Percentiles rank a stretch among this genome's conserved stretches.
Conservation (phyloP, 2,329 filamentous ascomycete species). For the Monilinia aucupariae region DNA sequence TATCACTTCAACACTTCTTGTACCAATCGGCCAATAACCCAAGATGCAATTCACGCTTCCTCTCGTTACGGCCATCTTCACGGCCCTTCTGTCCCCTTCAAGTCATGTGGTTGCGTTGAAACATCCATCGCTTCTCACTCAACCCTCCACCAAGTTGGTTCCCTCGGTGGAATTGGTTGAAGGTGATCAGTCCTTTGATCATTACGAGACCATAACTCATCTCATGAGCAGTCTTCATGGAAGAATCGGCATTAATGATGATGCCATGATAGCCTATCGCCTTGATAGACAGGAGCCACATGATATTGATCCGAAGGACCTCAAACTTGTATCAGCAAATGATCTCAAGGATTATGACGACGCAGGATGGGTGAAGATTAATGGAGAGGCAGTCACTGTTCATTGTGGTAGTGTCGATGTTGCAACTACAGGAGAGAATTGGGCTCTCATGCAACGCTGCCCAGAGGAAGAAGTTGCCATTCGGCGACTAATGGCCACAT, state of each 20-base stretch:
- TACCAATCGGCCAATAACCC: background rate
- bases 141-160: background rate
- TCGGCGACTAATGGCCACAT: slow-evolving; percentile 5
- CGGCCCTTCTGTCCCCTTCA: background rate
- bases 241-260: slow-evolving; percentile 14
- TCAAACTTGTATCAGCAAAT: slow-evolving; percentile 6
- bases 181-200: slow-evolving; percentile 5
- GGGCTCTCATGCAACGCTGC: slow-evolving; percentile 16
- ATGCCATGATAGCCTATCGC: background rate
- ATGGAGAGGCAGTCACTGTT: slow-evolving; percentile 6
- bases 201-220: background rate
- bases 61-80: background rate
- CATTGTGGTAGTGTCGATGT: slow-evolving; percentile 3
- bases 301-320: slow-evolving; percentile 15
- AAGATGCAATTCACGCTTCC: background rate
- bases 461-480: slow-evolving; percentile 11
- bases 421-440: background rate
- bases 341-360: background rate
- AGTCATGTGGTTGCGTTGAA: background rate
- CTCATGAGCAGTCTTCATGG: slow-evolving; percentile 16
- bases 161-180: background rate
- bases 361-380: slow-evolving; percentile 2
- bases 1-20: too few species aligned
- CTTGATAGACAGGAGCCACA: background rate
- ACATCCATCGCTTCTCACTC: background rate